These are phyloP conservation scores for Alternaria sp. DNA, from an alignment of 2,329 filamentous ascomycete genomes.

Conservation along the genomic window DNA sequence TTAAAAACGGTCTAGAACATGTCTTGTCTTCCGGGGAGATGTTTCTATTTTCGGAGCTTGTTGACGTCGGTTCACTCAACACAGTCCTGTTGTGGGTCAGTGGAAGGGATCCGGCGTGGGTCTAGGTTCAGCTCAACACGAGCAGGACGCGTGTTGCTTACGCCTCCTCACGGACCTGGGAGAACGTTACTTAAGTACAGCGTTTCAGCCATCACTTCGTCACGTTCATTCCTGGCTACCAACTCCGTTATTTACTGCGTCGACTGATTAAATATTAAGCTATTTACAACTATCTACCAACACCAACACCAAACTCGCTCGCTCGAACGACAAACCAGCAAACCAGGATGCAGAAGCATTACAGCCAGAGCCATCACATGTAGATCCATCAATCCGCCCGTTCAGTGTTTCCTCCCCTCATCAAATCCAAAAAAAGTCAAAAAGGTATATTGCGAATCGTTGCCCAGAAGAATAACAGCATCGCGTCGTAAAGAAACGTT, in stretches of 20 bases:
- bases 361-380: conserved; percentile 22
- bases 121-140: conserved; percentile 3
- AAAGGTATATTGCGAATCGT: conserved; percentile 30
- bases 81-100: background rate
- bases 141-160: conserved; percentile 11
- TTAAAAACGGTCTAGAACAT: background rate
- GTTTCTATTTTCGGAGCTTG: background rate
- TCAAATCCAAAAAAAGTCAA: conserved; percentile 4
- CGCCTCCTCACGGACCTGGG: background rate
- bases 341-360: conserved; percentile 24
- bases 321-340: conserved; percentile 4
- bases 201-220: background rate
- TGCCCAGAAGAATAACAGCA: conserved; percentile 40
- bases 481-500: conserved; percentile 45
- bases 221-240: background rate
- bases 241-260: background rate
- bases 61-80: background rate
- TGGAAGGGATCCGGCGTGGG: background rate
- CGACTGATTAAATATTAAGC: conserved; percentile 14
- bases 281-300: conserved; percentile 7
- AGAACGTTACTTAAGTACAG: background rate
- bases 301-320: conserved; percentile 1
- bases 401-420: conserved; percentile 9
- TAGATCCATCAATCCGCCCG: conserved; percentile 5
- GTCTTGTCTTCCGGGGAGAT: background rate